Evolutionary conservation across 768 basidiomycete species (phyloP).

Genomic region (Rhizopogon roseolus): DNA sequence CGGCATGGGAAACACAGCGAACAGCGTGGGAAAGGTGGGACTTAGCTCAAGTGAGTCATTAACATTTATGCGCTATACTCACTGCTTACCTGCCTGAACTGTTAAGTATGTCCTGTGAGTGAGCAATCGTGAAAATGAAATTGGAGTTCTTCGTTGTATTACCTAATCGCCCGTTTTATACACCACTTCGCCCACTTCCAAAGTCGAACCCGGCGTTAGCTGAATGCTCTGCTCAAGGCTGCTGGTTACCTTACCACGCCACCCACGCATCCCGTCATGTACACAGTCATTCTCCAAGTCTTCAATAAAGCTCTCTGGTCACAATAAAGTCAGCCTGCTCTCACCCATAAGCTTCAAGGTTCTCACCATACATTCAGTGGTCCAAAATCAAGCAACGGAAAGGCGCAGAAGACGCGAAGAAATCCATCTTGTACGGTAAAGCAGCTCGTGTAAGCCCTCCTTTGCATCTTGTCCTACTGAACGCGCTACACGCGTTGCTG

Average conservation of each 20-base stretch:
- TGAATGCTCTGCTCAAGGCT: background rate
- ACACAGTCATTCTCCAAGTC: slow-evolving; percentile 14
- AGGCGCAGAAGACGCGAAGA: slow-evolving; percentile 58
- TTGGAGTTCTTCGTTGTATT: too few species aligned
- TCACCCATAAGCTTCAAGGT: background rate
- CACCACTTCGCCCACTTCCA: too few species aligned
- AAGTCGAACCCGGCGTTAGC: background rate
- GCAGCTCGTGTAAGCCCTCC: slow-evolving; percentile 43
- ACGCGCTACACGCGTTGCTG: background rate
- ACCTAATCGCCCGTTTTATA: too few species aligned
- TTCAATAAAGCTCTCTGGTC: slow-evolving; percentile 27
- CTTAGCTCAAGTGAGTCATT: too few species aligned
- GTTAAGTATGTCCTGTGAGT: too few species aligned
- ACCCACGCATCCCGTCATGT: background rate
- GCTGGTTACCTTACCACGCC: background rate
- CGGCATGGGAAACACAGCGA: too few species aligned
- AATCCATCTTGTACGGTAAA: slow-evolving; percentile 52
- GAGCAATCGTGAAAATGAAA: too few species aligned
- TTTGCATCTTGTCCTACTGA: background rate
- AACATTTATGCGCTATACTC: too few species aligned
- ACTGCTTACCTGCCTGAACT: too few species aligned
- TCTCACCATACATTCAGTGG: slow-evolving; percentile 35
- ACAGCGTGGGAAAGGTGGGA: too few species aligned
- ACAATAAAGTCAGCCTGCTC: slow-evolving; percentile 32
- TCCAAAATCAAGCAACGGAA: slow-evolving; percentile 75